Base-by-base conservation (phyloP, 768 basidiomycete genomes). In the Lentinula lateritia region DNA sequence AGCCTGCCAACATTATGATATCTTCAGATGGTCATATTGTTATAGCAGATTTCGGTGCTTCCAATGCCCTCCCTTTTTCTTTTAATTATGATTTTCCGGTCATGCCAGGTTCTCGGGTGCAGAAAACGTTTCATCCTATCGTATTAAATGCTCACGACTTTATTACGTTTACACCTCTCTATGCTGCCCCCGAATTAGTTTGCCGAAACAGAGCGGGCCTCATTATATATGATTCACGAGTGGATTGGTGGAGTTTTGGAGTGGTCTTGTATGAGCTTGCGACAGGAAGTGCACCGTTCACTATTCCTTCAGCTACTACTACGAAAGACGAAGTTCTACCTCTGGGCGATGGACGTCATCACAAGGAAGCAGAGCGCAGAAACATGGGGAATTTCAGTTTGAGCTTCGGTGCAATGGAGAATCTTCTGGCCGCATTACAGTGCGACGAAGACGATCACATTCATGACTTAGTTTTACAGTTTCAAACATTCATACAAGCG, bases 11-110 rank as follows among this genome's bases (percentile, higher is more conserved):
- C 69, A 75, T 90, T 28, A 76, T 88, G 60, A 75, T 84, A 63
- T 79, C 80, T 15, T 70, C 71, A 12, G 71, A 79, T 46, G 81
- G 81, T 16, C 78, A 79, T 52, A 72, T 72, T 16, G 79, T 87
- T 64, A 86, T 89, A 28, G 82, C 83, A 6, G 84, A 88, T 66
- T 86, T 88, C 70, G 84, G 85, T 15, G 82, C 85, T 41, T 83
- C 87, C 5, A 52, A 72, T 68, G 43, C 56, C 55, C 34, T 58
- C 45, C 34, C 52, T 39, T 54, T 55, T 20, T 56, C 41, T 48
- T 62, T 60, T 36, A 34, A 52, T 42, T 60, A 52, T 23, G 58
- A 41, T 50, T 54, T 46, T 28, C 32, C 42, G 16, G n/a, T 50
- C 6, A 20, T 46, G 13, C 61, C 50, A 62, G 64, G 23, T 58